phyloP scores from a whole-genome alignment of 176 grass and related monocot genomes.

The Microstegium vimineum region DNA sequence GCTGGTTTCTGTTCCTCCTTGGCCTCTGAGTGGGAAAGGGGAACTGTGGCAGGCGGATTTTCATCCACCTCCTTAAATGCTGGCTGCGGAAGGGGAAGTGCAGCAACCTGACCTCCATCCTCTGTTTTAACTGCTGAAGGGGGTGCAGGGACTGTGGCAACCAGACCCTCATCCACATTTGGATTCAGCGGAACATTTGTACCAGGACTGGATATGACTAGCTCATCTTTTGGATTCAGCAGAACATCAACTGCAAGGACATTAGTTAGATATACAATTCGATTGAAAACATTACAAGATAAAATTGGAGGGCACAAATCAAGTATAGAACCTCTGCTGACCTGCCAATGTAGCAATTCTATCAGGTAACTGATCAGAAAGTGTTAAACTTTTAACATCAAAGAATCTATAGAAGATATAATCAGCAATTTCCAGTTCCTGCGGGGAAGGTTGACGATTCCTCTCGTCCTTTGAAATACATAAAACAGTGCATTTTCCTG shows the following conservation, averaged over 20 bases:
- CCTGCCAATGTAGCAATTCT: constrained; percentile 54
- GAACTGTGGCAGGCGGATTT: neutral
- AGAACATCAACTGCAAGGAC: constrained; percentile 40
- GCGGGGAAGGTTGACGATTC: constrained; percentile 63
- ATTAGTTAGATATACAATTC: neutral
- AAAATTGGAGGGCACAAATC: neutral
- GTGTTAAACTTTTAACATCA: constrained; percentile 44
- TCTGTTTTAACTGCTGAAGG: constrained; percentile 20
- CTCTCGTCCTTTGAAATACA: constrained; percentile 74
- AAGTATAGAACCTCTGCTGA: constrained; percentile 21
- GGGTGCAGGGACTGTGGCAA: neutral
- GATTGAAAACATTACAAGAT: constrained; percentile 15
- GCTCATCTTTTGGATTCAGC: constrained; percentile 59
- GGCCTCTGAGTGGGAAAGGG: neutral
- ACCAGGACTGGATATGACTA: constrained; percentile 9
- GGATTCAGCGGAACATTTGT: neutral
- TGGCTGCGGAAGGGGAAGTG: constrained; percentile 14
- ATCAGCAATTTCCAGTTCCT: constrained; percentile 60
- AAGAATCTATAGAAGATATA: constrained; percentile 83
- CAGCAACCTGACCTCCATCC: constrained; percentile 14
- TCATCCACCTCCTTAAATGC: constrained; percentile 9
- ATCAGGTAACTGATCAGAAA: constrained; percentile 57
- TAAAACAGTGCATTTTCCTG: constrained; percentile 83
- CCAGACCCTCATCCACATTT: neutral
- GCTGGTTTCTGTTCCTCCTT: neutral